A percentile compares a stretch with the other conserved stretches of the same genome.
Evolutionary conservation across 495 filamentous ascomycete species (phyloP).

Genomic region (Daldinia caldariorum): DNA sequence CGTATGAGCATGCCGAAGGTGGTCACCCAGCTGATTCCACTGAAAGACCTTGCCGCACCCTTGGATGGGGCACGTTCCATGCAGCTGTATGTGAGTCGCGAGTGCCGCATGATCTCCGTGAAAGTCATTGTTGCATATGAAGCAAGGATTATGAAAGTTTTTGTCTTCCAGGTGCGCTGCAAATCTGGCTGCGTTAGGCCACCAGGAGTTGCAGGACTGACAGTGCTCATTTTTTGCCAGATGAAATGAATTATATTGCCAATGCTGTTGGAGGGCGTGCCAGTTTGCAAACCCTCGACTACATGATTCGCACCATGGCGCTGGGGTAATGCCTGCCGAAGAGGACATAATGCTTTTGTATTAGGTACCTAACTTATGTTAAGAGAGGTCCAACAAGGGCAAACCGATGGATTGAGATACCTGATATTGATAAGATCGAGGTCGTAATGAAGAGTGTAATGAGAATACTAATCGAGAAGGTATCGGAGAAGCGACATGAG

Average conservation of each 20-base stretch:
- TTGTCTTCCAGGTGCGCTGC: background rate
- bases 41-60: constrained; percentile 1
- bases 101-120: background rate
- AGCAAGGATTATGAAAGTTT: constrained; percentile 1
- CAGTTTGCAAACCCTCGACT: background rate
- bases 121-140: constrained; percentile 2
- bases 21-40: background rate
- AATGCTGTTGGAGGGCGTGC: background rate
- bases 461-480: too few species aligned
- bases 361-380: background rate
- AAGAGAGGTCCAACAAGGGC: background rate
- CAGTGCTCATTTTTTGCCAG: background rate
- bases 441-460: too few species aligned
- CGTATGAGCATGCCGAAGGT: background rate
- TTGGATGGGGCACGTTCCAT: background rate
- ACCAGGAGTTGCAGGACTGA: background rate
- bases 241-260: background rate
- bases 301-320: background rate
- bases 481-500: too few species aligned
- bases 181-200: background rate
- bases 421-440: too few species aligned
- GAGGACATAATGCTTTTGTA: background rate
- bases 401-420: background rate
- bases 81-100: background rate
- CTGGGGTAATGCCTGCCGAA: background rate